Evolutionary conservation across 179 eudicot species (phyloP), one percentile per base, ranked within the genome.

Genomic region (Beta macrorhiza): DNA sequence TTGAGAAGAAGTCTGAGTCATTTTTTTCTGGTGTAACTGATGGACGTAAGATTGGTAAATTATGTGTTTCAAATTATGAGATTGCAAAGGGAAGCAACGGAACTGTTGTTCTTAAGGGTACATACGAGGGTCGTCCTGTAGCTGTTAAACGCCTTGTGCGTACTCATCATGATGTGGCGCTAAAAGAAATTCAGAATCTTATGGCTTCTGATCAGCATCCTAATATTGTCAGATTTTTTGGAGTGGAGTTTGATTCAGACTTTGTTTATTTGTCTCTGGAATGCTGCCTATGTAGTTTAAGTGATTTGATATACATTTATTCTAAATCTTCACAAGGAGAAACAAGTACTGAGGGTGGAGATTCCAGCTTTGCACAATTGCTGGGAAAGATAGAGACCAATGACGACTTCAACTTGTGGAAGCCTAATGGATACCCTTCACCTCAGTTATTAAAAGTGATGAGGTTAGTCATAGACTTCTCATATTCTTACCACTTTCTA

Each of bases 131-230:
- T 63, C 95, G 95, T 61, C 88, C 87, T 9, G 97, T 92, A 62
- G 97, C 93, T 80, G 92, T 91, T 53, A 92, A 91, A 85, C 88
- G 93, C 56, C 89, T 91, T 51, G 91, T 92, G 44, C 85, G 87
- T 78, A 84, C 91, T n/a, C 93, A 91, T 85, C 88, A 89, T 83
- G 91, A 91, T 17, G 91, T 91, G 83, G 95, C 95, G 19, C 61
- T 84, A 61, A 90, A 90, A 89, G 97, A 92, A 81, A 91, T 91
- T 85, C 87, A 90, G 79, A 92, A 90, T 87, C 92, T 92, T 37
- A 87, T 91, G 83, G 97, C 90, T 80, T 92, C 97, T 74, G 93
- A 92, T 86, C 92, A 89, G 70, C 95, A 92, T 88, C 90, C 91
- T 9, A 92, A 92, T 78, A 86, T 92, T 78, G 91, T 92, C 72